Evolutionary conservation across 2,329 filamentous ascomycete genomes (phyloP).

Genomic region (Xylariaceae sp.): DNA sequence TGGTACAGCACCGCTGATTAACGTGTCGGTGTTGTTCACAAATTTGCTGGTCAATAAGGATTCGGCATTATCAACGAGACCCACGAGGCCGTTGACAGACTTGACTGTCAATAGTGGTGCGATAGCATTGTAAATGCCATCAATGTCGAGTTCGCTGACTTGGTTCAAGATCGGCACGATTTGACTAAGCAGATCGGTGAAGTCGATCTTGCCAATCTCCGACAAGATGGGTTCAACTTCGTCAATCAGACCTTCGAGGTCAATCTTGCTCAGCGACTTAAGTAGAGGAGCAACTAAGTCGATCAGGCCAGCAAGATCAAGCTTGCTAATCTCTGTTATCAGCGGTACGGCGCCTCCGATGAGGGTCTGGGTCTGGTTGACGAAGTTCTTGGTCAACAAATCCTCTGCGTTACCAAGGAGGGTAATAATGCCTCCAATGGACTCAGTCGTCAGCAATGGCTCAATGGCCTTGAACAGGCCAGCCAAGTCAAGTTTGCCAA

Average conservation of each 20-base stretch:
- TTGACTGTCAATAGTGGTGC: constrained; percentile 35
- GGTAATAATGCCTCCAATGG: constrained; percentile 27
- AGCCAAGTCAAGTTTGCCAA: constrained; percentile 35
- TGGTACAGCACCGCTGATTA: constrained; percentile 36
- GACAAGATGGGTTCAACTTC: constrained; percentile 34
- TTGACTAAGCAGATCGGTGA: constrained; percentile 29
- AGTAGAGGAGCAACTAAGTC: constrained; percentile 34
- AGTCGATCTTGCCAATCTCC: constrained; percentile 31
- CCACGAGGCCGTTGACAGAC: constrained; percentile 35
- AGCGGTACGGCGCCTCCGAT: constrained; percentile 4
- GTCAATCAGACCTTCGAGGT: constrained; percentile 35
- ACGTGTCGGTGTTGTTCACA: constrained; percentile 40
- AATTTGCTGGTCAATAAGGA: constrained; percentile 37
- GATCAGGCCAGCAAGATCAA: constrained; percentile 28
- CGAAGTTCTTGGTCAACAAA: constrained; percentile 21
- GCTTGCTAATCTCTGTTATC: constrained; percentile 6
- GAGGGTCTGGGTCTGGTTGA: constrained; percentile 2
- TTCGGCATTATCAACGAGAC: constrained; percentile 39
- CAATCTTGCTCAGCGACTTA: constrained; percentile 30
- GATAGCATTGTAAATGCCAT: constrained; percentile 33
- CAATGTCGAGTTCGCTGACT: constrained; percentile 32
- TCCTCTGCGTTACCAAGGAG: constrained; percentile 29
- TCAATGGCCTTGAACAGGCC: constrained; percentile 32
- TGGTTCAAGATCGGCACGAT: constrained; percentile 33
- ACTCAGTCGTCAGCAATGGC: constrained; percentile 34